Base-by-base conservation (phyloP, 192 early-diverging fungal genomes). In the Podila horticola region DNA sequence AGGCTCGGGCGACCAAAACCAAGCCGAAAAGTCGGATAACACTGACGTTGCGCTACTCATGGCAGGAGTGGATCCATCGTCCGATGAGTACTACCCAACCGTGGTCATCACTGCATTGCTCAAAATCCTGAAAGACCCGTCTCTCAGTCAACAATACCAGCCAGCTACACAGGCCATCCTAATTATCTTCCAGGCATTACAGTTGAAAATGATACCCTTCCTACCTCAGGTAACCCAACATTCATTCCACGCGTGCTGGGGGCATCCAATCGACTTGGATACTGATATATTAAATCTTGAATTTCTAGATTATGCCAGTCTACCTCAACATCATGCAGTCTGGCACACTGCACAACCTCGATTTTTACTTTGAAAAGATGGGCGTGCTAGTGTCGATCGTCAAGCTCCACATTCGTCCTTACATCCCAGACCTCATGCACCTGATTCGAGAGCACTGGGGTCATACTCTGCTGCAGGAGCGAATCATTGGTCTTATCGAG, bases 321-420 rank as follows among this genome's bases (percentile, higher is more conserved):
- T 91, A 97, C 45, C 79, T 98, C 28, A 84, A 82, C 12, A 92
- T 95, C 75, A 97, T 99, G 94, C 85, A 91, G 38, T 87, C 90
- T 5, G 94, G 95, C 50, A 95, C 93, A 0, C 68, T 88, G 2
- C 87, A 83, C 3, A 93, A 94, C 84, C 90, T 95, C 1, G 95
- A 95, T 45, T 97, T 95, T 62, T 95, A 97, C 73, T 97, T 99
- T 70, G 95, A 96, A 68, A 89, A 95, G 59, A 88, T 99, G 45
- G 92, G 92, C 0, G 83, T 91, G 22, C 83, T 99, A 20, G 95
- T 98, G 0, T 84, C 87, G 8, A 95, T 96, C 70, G 94, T 96
- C 5, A 91, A 92, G 58, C 92, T 96, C 66, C 94, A 97, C 66
- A 95, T 97, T 49, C 90, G 96, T 26, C 91, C 92, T 58, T 96